Percentiles rank a stretch among this genome's conserved stretches.
phyloP scores from a whole-genome alignment of 2,329 filamentous ascomycete species.

The Aspergillus fischeri region DNA sequence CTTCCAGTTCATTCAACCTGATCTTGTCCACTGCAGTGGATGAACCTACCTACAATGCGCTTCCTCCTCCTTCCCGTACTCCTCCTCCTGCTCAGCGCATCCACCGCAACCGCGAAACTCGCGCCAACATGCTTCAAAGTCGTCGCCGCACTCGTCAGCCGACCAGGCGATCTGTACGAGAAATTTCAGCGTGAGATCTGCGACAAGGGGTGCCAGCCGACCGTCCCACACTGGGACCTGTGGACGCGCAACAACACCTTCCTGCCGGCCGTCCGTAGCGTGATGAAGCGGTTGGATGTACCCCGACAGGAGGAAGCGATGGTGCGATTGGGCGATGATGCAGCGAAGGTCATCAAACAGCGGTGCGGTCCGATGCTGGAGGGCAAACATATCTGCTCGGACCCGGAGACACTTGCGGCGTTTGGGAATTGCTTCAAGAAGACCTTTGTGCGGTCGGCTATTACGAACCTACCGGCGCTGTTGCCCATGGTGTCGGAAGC shows the following conservation, averaged over 20 bases:
- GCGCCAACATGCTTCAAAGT: slow-evolving; percentile 75
- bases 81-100: slow-evolving; percentile 16
- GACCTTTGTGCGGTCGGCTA: slow-evolving; percentile 28
- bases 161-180: slow-evolving; percentile 27
- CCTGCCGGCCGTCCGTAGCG: slow-evolving; percentile 31
- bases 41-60: slow-evolving; percentile 16
- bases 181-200: slow-evolving; percentile 34
- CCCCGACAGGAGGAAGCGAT: slow-evolving; percentile 28
- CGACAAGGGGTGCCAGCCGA: slow-evolving; percentile 30
- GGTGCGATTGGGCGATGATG: slow-evolving; percentile 32
- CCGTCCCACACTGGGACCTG: slow-evolving; percentile 32
- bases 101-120: slow-evolving; percentile 20
- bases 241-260: slow-evolving; percentile 36
- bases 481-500: slow-evolving; percentile 30
- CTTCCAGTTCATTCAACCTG: background rate
- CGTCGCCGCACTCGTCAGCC: slow-evolving; percentile 61
- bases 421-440: slow-evolving; percentile 34
- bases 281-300: slow-evolving; percentile 27
- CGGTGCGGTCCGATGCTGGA: slow-evolving; percentile 27
- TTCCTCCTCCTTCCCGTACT: slow-evolving; percentile 12
- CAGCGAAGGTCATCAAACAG: slow-evolving; percentile 29
- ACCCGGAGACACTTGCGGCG: slow-evolving; percentile 26
- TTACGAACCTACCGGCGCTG: slow-evolving; percentile 26
- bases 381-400: slow-evolving; percentile 31
- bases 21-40: background rate